These are phyloP conservation scores for Aspergillus sp. DNA, from an alignment of 2,329 filamentous ascomycete genomes.

Conservation along the genomic window DNA sequence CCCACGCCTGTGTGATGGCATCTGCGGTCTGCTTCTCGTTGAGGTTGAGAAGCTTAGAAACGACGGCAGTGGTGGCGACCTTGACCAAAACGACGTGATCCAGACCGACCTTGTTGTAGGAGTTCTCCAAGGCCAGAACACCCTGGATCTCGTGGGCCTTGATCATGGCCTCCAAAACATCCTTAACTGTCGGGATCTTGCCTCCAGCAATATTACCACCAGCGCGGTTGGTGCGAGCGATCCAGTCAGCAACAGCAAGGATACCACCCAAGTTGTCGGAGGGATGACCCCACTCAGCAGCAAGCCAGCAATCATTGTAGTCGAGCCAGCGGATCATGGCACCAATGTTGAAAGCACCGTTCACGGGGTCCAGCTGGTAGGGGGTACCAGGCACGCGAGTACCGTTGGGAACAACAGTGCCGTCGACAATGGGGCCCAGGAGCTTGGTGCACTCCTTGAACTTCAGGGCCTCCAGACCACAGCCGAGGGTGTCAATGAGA, in stretches of 20 bases:
- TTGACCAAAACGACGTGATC: slow-evolving; percentile 99
- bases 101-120: slow-evolving; percentile 96
- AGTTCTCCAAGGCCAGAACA: slow-evolving; percentile 94
- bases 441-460: slow-evolving; percentile 97
- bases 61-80: slow-evolving; percentile 90
- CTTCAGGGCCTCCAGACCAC: slow-evolving; percentile 88
- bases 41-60: slow-evolving; percentile 92
- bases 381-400: slow-evolving; percentile 87
- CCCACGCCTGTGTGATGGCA: slow-evolving; percentile 95
- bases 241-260: slow-evolving; percentile 94
- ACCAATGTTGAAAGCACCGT: slow-evolving; percentile 97
- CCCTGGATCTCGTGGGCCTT: slow-evolving; percentile 99
- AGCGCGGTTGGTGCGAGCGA: slow-evolving; percentile 88
- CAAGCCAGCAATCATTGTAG: slow-evolving; percentile 99
- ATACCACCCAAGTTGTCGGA: slow-evolving; percentile 98
- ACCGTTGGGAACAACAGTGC: slow-evolving; percentile 88
- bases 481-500: slow-evolving; percentile 94
- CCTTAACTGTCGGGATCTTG: slow-evolving; percentile 83
- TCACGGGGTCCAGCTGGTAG: slow-evolving; percentile 92
- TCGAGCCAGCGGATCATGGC: slow-evolving; percentile 99
- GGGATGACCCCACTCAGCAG: slow-evolving; percentile 97
- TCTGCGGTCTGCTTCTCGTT: slow-evolving; percentile 88
- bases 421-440: slow-evolving; percentile 85
- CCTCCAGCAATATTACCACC: slow-evolving; percentile 69
- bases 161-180: slow-evolving; percentile 96